phyloP scores from a whole-genome alignment of 1,139 yeast genomes.

The Sugiyamaella castrensis region DNA sequence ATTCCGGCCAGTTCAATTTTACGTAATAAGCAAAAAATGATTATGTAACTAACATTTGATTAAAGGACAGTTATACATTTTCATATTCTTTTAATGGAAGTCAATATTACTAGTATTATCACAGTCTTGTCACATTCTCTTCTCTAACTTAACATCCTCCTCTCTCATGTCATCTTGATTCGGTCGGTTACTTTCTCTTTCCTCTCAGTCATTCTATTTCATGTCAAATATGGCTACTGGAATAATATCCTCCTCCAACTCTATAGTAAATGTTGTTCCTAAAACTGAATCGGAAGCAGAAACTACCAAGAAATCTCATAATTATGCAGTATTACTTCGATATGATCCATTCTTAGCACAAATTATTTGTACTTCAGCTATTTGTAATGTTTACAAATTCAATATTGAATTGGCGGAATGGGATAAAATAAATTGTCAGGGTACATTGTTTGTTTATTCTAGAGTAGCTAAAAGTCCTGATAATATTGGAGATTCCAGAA shows the following conservation, averaged over 20 bases:
- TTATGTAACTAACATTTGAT: too few species aligned
- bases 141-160: too few species aligned
- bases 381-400: slow-evolving; percentile 74
- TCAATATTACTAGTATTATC: too few species aligned
- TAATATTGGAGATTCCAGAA: slow-evolving; percentile 24
- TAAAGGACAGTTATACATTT: too few species aligned
- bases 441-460: slow-evolving; percentile 76
- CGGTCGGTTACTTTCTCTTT: too few species aligned
- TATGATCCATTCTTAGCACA: slow-evolving; percentile 82
- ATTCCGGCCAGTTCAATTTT: too few species aligned
- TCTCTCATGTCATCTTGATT: too few species aligned
- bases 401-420: slow-evolving; percentile 66
- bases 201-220: slow-evolving; percentile 6
- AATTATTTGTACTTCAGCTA: slow-evolving; percentile 70
- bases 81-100: too few species aligned
- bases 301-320: slow-evolving; percentile 37
- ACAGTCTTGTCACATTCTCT: too few species aligned
- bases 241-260: too few species aligned
- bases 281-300: background rate
- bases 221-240: background rate
- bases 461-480: slow-evolving; percentile 42
- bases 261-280: background rate
- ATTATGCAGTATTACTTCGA: slow-evolving; percentile 75
- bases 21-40: too few species aligned
- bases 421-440: slow-evolving; percentile 77